These are phyloP conservation scores for Myrica gale DNA, from an alignment of 306 rosid genomes.

Conservation along the genomic window DNA sequence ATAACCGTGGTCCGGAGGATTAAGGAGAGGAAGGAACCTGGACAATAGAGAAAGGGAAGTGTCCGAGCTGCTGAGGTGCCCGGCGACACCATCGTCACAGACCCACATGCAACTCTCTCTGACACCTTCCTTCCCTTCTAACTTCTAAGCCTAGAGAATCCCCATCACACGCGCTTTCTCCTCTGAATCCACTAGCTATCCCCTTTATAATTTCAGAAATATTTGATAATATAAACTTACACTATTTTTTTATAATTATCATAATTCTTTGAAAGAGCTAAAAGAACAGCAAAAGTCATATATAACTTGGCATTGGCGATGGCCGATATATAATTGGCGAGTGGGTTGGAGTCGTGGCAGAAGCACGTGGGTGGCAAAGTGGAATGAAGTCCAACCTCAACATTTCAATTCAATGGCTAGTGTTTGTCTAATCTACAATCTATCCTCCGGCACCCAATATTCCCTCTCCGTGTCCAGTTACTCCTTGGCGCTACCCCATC, in stretches of 20 bases:
- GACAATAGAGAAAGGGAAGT: conserved; percentile 15
- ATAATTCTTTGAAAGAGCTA: no score
- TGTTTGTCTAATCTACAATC: conserved; percentile 47
- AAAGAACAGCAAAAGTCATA: no score
- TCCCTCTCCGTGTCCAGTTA: conserved; percentile 89
- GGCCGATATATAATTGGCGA: background rate
- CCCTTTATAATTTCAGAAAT: no score
- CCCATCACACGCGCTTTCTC: no score
- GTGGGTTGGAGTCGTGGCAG: background rate
- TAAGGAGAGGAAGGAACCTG: conserved; percentile 23
- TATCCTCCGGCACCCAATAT: conserved; percentile 66
- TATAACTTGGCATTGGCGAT: background rate
- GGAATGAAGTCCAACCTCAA: conserved; percentile 24
- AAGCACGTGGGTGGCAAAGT: conserved; percentile 26
- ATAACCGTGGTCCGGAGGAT: no score
- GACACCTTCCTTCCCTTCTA: background rate
- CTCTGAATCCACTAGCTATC: no score
- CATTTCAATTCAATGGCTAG: conserved; percentile 49
- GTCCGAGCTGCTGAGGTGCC: conserved; percentile 48
- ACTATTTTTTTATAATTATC: no score
- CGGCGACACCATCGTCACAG: conserved; percentile 51
- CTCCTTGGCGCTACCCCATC: conserved; percentile 41
- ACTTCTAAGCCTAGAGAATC: no score
- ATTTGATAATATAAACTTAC: no score
- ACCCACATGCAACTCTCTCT: conserved; percentile 47